Base-by-base conservation (phyloP, 2,329 filamentous ascomycete species). In the Tympanopsis confertula region DNA sequence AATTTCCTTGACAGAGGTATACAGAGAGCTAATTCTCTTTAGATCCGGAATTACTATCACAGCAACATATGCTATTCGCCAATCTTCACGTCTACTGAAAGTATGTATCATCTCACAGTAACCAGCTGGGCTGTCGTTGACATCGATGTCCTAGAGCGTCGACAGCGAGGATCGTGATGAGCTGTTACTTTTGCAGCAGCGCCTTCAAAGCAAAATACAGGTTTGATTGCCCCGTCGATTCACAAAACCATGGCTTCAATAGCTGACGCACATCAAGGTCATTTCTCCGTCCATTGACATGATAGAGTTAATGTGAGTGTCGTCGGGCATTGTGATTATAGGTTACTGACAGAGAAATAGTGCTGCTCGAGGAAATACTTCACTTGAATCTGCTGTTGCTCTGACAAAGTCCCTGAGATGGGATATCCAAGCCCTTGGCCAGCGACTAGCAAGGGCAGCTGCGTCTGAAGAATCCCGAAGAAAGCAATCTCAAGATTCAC, bases 281-380 rank as follows among this genome's bases (percentile, higher is more conserved):
- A 79, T 95, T 35, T 87, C 86, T 10, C 88, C 88, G 1, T 84
- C 86, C 7, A 89, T 94, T 50, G 86, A 94, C 54, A 78, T 94
- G 66, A 86, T 94, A 49, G 86, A 94, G 56, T 71, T 95, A 49
- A 91, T 91, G 79, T 84, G 56, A 48, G 69, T 45, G 20, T 36
- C 33, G 18, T 35, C 37, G 20, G 48, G 13, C 5, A 37, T 7
- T 20, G 20, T 5, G 20, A 12, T 53, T 40, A 56, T 18, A 45
- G 55, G 17, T 54, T 52, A 13, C 53, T 52, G 2, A 55, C 55
- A 26, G 40, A 55, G 15, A 51, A 52, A 29, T 45, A 43, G 13
- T 44, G 73, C 63, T 42, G 67, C 59, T 2, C 59, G 69, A 45
- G 72, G 71, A 18, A 74, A 75, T 48, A 56, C 63, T 3, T 67